Percentiles rank a stretch among this genome's conserved stretches.
Evolutionary conservation across 805 yeast genomes (phyloP).

Genomic region (Alloascoidea africana): DNA sequence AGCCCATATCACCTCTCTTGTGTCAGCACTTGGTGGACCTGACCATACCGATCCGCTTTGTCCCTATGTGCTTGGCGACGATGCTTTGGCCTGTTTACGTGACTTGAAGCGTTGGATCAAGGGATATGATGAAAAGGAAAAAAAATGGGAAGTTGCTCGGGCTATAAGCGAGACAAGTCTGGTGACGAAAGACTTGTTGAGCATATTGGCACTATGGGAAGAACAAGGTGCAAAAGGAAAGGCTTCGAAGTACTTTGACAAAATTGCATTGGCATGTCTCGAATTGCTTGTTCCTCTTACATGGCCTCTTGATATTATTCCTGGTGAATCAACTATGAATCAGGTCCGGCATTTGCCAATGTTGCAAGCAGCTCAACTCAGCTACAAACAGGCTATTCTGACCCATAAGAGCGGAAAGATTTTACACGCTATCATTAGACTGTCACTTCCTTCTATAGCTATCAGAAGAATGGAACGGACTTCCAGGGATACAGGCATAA

Average conservation of each 20-base stretch:
- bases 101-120: conserved; percentile 84
- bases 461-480: conserved; percentile 40
- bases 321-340: conserved; percentile 38
- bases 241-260: conserved; percentile 27
- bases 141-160: conserved; percentile 67
- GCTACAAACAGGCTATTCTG: conserved; percentile 57
- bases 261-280: conserved; percentile 54
- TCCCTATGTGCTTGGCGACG: conserved; percentile 73
- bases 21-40: conserved; percentile 84
- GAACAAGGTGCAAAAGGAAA: conserved; percentile 12
- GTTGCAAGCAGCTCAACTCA: conserved; percentile 48
- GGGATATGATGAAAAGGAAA: conserved; percentile 60
- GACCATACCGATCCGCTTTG: conserved; percentile 40
- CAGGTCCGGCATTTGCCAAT: conserved; percentile 44
- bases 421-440: conserved; percentile 51
- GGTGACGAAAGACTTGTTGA: conserved; percentile 55
- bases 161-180: conserved; percentile 76
- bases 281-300: conserved; percentile 76
- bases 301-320: conserved; percentile 63
- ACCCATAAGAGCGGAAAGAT: conserved; percentile 42
- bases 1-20: conserved; percentile 67
- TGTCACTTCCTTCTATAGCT: conserved; percentile 48
- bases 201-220: conserved; percentile 68
- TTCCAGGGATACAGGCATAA: conserved; percentile 53
- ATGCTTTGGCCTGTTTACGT: conserved; percentile 70